Percentiles rank a stretch among this genome's conserved stretches.
These are phyloP conservation scores for Rheum nobile DNA, from an alignment of 148 eudicot genomes.

Conservation along the genomic window DNA sequence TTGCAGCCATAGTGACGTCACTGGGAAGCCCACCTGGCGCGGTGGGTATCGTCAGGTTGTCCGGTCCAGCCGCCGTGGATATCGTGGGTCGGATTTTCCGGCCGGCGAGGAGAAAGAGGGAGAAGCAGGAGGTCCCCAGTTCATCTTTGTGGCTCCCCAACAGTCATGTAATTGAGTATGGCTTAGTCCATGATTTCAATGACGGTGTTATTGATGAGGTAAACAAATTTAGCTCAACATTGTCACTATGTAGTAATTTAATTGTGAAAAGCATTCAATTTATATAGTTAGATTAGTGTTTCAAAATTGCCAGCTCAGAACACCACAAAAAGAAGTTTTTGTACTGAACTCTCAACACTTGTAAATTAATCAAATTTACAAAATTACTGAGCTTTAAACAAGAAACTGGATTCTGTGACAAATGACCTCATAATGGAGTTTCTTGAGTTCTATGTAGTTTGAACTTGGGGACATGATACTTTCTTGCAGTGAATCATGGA, in stretches of 20 bases:
- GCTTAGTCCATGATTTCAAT: constrained; percentile 44
- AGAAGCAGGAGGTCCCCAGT: constrained; percentile 15
- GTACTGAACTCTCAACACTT: neutral
- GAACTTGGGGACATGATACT: neutral
- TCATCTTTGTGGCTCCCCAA: constrained; percentile 49
- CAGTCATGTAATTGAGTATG: constrained; percentile 87
- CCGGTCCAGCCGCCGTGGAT: constrained; percentile 73
- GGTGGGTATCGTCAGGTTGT: constrained; percentile 88
- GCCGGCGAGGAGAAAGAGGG: constrained; percentile 18
- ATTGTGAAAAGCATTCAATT: neutral
- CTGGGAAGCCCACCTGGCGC: constrained; percentile 83
- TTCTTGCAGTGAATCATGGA: neutral
- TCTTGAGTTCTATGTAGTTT: neutral
- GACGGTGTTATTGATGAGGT: constrained; percentile 91
- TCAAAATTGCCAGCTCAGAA: neutral
- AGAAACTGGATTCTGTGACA: neutral
- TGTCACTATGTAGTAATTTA: neutral
- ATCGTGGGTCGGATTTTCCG: constrained; percentile 49
- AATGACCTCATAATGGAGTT: neutral
- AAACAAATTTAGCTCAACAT: neutral
- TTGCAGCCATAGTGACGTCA: constrained; percentile 95
- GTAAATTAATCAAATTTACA: neutral
- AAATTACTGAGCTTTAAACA: neutral
- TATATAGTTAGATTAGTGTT: neutral
- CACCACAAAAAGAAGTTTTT: neutral